Base-by-base conservation (phyloP, 139 green algal species). In the Desmodesmus armatus region DNA sequence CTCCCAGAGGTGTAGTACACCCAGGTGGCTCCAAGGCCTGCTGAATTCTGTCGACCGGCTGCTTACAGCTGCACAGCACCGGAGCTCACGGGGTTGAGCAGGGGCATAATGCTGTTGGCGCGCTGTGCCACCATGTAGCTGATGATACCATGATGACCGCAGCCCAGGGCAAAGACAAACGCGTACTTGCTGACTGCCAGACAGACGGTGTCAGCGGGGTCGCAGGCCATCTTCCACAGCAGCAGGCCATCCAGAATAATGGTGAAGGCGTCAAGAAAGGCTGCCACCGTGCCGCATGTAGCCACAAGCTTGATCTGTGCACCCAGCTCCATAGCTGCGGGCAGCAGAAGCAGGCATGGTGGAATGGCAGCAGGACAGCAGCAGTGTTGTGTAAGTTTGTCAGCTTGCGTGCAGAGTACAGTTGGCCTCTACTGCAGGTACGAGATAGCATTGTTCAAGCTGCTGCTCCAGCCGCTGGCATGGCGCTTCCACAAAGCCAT, bases 81-180 rank as follows among this genome's bases (percentile, higher is more conserved):
- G 23, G 60, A 76, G 23, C 39, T 66, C 9, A 84, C 78, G 23
- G 78, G 78, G 78, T 84, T 76, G 0, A 84, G 62, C 78, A 63
- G 33, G 17, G 40, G 60, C 63, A 77, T 62, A 15, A 84, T n/a
- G 31, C 13, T 23, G 13, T 17, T 62, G 7, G 78, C 78, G 2
- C 78, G 37, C 33, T 33, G 39, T 31, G 33, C 41, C 3, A 76
- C 35, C 9, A 41, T 11, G 29, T 77, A 3, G 25, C 29, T 53
- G 2, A 76, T 11, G 43, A 66, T 77, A 40, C 41, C 78, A 41
- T 84, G 78, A 62, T 63, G 62, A 15, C 62, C 44, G n/a, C 63
- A 27, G 60, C 53, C 71, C 35, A 82, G 27, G 6, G 51, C 75
- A 82, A 82, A 71, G 37, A 83, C 27, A 55, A 74, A 37, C 33